Percentiles rank a stretch among this genome's conserved stretches.
Conservation (phyloP, 345 rosid genomes). For the Corchorus capsularis region DNA sequence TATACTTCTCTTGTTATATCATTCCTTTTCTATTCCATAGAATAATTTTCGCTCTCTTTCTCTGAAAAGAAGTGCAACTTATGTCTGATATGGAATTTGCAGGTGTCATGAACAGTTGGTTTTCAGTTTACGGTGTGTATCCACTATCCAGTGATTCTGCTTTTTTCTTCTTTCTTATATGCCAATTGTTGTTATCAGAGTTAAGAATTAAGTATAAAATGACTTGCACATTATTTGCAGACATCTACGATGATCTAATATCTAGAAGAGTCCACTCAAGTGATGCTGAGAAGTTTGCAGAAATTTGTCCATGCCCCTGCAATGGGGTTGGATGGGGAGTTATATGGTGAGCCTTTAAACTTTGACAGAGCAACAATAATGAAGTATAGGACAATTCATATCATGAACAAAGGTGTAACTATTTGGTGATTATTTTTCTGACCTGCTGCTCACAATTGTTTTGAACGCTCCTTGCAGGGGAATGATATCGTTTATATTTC, state of each 20-base stretch:
- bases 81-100: conserved; percentile 34
- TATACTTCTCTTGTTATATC: neutral
- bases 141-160: conserved; percentile 16
- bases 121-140: conserved; percentile 85
- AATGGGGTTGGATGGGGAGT: conserved; percentile 96
- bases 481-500: conserved; percentile 84
- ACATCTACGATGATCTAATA: conserved; percentile 91
- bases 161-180: neutral
- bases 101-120: conserved; percentile 98
- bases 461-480: conserved; percentile 63
- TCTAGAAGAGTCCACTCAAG: conserved; percentile 90
- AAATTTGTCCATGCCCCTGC: conserved; percentile 92
- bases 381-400: neutral
- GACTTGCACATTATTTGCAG: conserved; percentile 34
- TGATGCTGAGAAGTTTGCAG: conserved; percentile 99
- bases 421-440: neutral
- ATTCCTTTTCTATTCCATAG: conserved; percentile 5
- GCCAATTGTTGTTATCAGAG: conserved; percentile 1
- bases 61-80: conserved; percentile 18
- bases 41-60: neutral
- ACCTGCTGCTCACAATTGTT: neutral
- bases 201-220: neutral
- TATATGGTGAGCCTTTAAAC: conserved; percentile 62
- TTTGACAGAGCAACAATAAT: conserved; percentile 9
- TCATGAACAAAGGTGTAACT: neutral